Evolutionary conservation across 2,329 filamentous ascomycete genomes (phyloP), one percentile per base, ranked within the genome.

Genomic region (Coniochaeta sp.): DNA sequence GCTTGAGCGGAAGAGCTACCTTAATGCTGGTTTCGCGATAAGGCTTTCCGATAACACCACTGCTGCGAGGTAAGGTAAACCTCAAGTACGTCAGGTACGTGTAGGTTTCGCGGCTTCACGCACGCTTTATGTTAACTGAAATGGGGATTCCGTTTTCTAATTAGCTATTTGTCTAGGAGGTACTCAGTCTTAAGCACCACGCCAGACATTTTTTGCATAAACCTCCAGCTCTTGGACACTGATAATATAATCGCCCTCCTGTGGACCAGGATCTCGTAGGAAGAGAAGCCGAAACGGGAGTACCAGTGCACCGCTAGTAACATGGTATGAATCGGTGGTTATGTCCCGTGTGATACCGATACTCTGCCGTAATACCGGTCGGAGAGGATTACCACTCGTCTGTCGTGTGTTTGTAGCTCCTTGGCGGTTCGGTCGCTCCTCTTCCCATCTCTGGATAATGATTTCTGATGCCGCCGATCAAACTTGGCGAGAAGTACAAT

Each of bases 261-360:
- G 56, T 44, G 58, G 58, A n/a, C 52, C 6, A 2, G 47, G 24
- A 31, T 26, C 9, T 31, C 47, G 22, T 19, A 64, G 61, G 34
- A 62, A 64, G 17, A 64, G 59, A 31, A 52, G 61, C 60, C 31
- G 22, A 50, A 63, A 63, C 11, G 43, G 43, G 4, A 64, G 38
- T 55, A 62, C 56, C 60, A 65, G 60, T 56, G 60, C 58, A 22
- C 59, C 62, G 1, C 57, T 36, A 58, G 16, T 36, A 4, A 50
- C 57, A 52, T 58, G 26, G 40, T 58, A 47, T 24, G 43, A 14
- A 24, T 58, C 14, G 26, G 19, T 58, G 2, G 57, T 19, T 28
- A 24, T 6, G 40, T 58, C 24, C 38, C 24, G 19, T 1, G 26
- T 58, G 28, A 58, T 58, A 16, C 1, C 38, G 40, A 58, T 58